Conservation (phyloP, 169 alveolate species). For the Plasmodium gallinaceum region DNA sequence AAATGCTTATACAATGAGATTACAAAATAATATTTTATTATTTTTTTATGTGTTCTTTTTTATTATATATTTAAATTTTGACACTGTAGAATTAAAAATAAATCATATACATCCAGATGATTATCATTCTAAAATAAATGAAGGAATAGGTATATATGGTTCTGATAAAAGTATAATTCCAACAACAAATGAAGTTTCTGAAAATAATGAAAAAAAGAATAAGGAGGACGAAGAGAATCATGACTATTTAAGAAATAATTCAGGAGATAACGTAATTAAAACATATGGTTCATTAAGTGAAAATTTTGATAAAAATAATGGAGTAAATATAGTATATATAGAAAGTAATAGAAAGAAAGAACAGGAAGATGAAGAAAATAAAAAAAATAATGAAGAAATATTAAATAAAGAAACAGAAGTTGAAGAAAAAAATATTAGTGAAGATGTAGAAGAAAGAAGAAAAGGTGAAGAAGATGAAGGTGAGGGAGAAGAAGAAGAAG, state of each 20-base stretch:
- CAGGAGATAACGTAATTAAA: too few species aligned
- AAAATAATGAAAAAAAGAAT: background rate
- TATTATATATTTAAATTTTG: constrained; percentile 33
- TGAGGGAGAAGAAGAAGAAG: background rate
- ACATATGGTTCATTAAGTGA: too few species aligned
- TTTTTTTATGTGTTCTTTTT: constrained; percentile 17
- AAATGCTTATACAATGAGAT: constrained; percentile 1
- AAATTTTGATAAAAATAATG: background rate
- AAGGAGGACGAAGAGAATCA: background rate
- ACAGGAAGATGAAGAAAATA: background rate
- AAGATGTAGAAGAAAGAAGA: background rate
- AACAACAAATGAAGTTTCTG: background rate
- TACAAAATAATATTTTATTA: background rate
- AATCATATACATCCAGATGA: constrained; percentile 13
- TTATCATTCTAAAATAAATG: background rate
- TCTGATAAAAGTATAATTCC: background rate
- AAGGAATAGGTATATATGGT: background rate
- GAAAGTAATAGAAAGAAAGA: background rate
- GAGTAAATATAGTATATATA: background rate
- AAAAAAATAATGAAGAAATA: background rate
- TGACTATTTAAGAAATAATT: too few species aligned
- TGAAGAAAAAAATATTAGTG: background rate
- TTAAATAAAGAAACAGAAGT: background rate
- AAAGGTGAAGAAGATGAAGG: background rate
- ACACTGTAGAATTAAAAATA: constrained; percentile 36